These are phyloP conservation scores for Fusarium sp. DNA, from an alignment of 2,329 filamentous ascomycete genomes.

Conservation along the genomic window DNA sequence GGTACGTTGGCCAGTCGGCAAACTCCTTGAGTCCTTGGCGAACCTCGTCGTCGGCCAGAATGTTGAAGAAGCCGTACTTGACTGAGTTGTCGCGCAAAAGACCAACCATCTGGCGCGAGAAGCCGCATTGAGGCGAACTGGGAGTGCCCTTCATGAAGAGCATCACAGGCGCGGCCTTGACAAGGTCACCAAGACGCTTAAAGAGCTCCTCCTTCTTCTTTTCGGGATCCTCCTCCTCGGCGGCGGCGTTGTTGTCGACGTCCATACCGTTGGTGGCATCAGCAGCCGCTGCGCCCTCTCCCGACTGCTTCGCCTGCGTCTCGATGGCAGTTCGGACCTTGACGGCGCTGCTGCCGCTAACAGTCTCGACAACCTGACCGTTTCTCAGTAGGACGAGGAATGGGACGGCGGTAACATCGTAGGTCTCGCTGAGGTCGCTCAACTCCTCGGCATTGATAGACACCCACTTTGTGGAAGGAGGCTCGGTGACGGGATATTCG, in stretches of 20 bases:
- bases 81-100: slow-evolving; percentile 90
- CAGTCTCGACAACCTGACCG: slow-evolving; percentile 81
- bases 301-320: slow-evolving; percentile 71
- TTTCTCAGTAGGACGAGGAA: slow-evolving; percentile 87
- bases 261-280: slow-evolving; percentile 49
- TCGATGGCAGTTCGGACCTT: slow-evolving; percentile 90
- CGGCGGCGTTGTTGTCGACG: slow-evolving; percentile 52
- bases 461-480: slow-evolving; percentile 81
- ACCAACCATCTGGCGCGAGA: slow-evolving; percentile 88
- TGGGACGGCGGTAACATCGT: slow-evolving; percentile 94
- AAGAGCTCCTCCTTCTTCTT: slow-evolving; percentile 86
- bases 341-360: slow-evolving; percentile 89
- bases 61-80: slow-evolving; percentile 99
- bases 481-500: slow-evolving; percentile 79
- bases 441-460: slow-evolving; percentile 95
- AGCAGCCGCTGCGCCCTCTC: slow-evolving; percentile 49
- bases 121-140: slow-evolving; percentile 87
- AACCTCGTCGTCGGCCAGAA: slow-evolving; percentile 96
- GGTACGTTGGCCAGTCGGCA: slow-evolving; percentile 98
- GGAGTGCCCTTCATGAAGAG: slow-evolving; percentile 99
- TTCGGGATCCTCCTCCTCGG: slow-evolving; percentile 64
- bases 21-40: slow-evolving; percentile 96
- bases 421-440: slow-evolving; percentile 89
- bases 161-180: slow-evolving; percentile 97
- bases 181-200: slow-evolving; percentile 82